Percentiles rank a stretch among this genome's conserved stretches.
Conservation (phyloP, 2,329 filamentous ascomycete species). For the Fonsecaea multimorphosa region DNA sequence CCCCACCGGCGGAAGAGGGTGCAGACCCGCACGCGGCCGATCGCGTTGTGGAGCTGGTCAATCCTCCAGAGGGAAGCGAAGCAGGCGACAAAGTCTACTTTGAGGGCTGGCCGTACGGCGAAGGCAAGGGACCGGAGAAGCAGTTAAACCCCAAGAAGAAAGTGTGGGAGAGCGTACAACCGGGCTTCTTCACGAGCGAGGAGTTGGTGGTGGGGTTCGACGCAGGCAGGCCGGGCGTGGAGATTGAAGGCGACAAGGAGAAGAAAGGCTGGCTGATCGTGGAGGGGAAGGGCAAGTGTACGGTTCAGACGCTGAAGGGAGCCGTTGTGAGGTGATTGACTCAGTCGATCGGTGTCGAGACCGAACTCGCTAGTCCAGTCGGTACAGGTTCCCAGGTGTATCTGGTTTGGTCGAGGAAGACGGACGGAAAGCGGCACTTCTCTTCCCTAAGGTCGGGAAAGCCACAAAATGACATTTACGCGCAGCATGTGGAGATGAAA, state of each 20-base stretch:
- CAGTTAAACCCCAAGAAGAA: conserved; percentile 99
- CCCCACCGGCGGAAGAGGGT: conserved; percentile 74
- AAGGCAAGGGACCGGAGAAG: conserved; percentile 72
- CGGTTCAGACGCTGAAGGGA: conserved; percentile 77
- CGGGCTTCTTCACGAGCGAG: conserved; percentile 90
- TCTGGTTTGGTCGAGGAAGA: neutral
- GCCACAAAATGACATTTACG: neutral
- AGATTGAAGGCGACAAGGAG: conserved; percentile 54
- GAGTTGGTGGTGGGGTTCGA: conserved; percentile 85
- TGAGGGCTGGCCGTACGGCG: conserved; percentile 83
- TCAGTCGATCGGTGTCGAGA: neutral
- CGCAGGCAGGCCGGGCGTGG: conserved; percentile 73
- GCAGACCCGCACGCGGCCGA: conserved; percentile 86
- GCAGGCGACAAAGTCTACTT: conserved; percentile 91
- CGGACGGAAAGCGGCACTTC: neutral
- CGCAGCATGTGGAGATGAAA: neutral
- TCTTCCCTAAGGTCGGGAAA: neutral
- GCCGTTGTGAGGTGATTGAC: conserved; percentile 54
- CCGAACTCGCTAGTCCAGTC: neutral
- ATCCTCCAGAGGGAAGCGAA: conserved; percentile 75
- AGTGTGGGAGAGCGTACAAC: conserved; percentile 96
- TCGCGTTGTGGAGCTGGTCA: conserved; percentile 78
- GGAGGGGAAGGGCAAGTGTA: conserved; percentile 76
- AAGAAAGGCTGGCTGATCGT: conserved; percentile 71
- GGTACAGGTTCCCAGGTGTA: neutral